These are phyloP conservation scores for Boletus fagicola DNA, from an alignment of 768 basidiomycete species.

Conservation along the genomic window DNA sequence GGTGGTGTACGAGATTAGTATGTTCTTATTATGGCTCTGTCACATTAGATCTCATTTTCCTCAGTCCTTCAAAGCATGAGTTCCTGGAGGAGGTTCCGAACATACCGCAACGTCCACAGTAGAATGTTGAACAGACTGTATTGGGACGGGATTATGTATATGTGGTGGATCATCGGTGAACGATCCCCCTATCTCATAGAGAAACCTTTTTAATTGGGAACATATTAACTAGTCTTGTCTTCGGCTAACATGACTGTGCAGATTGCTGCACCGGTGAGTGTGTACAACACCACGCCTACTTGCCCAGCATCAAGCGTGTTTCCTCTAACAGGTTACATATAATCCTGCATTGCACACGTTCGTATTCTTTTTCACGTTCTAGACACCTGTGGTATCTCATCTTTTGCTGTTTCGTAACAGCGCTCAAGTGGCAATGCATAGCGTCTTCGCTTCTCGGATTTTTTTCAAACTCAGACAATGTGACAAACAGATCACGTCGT, in stretches of 20 bases:
- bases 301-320: not conserved
- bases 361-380: slow-evolving; percentile 2
- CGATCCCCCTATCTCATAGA: not conserved
- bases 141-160: slow-evolving; percentile 28
- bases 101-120: slow-evolving; percentile 19
- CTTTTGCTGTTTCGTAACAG: too few relatives aligned
- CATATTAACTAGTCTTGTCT: too few relatives aligned
- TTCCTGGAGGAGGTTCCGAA: slow-evolving; percentile 23
- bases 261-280: too few relatives aligned
- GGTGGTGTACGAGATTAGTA: slow-evolving; percentile 22
- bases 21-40: not conserved
- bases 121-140: slow-evolving; percentile 20
- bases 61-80: slow-evolving; percentile 25
- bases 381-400: not conserved
- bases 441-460: too few relatives aligned
- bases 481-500: too few relatives aligned
- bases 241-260: too few relatives aligned
- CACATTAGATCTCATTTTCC: not conserved
- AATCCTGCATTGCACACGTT: slow-evolving; percentile 22
- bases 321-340: slow-evolving; percentile 9
- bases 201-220: not conserved
- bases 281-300: too few relatives aligned
- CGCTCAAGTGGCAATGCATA: too few relatives aligned
- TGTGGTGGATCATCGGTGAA: slow-evolving; percentile 24
- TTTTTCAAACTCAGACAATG: too few relatives aligned